A percentile compares a stretch with the other conserved stretches of the same genome.
These are phyloP conservation scores for Trichomonas vaginalis DNA, from an alignment of 208 protist species.

Conservation along the genomic window DNA sequence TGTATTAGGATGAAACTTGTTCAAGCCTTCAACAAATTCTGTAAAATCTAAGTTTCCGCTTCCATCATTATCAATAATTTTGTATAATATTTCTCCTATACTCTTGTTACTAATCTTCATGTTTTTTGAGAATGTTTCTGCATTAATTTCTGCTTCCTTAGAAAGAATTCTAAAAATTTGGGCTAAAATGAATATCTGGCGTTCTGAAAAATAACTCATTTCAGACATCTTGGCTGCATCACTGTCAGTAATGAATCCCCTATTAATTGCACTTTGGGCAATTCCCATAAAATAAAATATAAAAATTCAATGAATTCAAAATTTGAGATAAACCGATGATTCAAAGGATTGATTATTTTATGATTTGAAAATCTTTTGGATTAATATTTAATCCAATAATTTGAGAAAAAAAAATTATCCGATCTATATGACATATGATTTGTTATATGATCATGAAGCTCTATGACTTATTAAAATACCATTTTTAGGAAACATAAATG, in stretches of 20 bases:
- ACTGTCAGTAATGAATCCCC: not conserved
- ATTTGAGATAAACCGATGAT: too few relatives aligned
- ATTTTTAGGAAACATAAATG: too few relatives aligned
- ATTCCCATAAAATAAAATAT: too few relatives aligned
- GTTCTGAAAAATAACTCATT: not conserved
- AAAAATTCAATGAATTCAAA: too few relatives aligned
- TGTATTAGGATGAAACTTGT: not conserved
- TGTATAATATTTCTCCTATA: not conserved
- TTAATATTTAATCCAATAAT: too few relatives aligned
- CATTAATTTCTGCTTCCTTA: not conserved
- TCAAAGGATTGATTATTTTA: too few relatives aligned
- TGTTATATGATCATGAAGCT: too few relatives aligned
- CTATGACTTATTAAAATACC: too few relatives aligned
- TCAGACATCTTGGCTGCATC: not conserved
- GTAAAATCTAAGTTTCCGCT: not conserved
- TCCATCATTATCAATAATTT: constrained; percentile 1
- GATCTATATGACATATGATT: too few relatives aligned
- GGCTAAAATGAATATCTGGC: not conserved
- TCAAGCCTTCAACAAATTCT: not conserved
- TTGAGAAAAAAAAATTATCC: too few relatives aligned
- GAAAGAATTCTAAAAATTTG: not conserved
- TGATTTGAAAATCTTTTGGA: too few relatives aligned
- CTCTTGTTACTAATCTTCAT: not conserved
- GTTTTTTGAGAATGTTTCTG: not conserved
- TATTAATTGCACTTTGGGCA: not conserved